phyloP scores from a whole-genome alignment of 78 protist species.

The Dictyostelium intermedium region DNA sequence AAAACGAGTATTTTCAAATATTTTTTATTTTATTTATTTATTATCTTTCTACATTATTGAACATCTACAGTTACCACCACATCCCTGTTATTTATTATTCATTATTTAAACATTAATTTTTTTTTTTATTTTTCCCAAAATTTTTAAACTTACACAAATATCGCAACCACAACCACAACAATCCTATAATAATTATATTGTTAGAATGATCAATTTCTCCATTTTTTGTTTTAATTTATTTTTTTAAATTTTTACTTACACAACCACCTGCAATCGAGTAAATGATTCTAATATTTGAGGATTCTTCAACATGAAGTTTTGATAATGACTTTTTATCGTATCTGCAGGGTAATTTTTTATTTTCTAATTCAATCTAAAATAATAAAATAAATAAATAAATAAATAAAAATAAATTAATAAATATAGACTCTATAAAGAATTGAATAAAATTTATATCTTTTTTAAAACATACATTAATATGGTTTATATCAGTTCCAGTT shows the following conservation, averaged over 20 bases:
- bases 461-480: neutral
- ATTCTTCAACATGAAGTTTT: neutral
- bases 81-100: neutral
- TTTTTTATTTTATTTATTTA: neutral
- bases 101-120: neutral
- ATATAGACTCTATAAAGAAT: too few relatives aligned
- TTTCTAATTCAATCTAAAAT: neutral
- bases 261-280: neutral
- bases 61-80: neutral
- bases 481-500: neutral
- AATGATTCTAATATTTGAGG: neutral
- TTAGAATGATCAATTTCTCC: neutral
- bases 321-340: neutral
- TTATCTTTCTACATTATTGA: neutral
- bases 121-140: neutral
- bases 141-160: neutral
- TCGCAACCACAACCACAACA: conserved; percentile 13
- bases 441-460: neutral
- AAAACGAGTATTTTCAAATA: neutral
- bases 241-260: neutral
- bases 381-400: too few relatives aligned
- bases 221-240: too few relatives aligned
- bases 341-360: conserved; percentile 3
- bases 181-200: neutral
- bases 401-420: neutral